phyloP scores from a whole-genome alignment of 441 rosid genomes.

The Pelargonium citronellum region DNA sequence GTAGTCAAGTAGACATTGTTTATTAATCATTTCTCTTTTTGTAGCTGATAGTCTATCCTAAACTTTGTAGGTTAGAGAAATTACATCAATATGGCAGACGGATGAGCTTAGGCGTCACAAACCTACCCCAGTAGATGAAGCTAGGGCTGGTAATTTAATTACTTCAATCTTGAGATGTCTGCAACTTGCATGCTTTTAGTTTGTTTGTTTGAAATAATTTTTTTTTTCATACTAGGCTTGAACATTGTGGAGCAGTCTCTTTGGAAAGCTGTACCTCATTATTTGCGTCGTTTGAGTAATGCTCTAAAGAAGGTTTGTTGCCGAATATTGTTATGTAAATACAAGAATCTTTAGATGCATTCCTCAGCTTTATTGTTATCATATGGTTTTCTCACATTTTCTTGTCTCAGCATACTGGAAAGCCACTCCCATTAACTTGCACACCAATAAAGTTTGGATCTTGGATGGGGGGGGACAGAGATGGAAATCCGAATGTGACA shows the following conservation, averaged over 20 bases:
- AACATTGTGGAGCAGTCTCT: conserved; percentile 95
- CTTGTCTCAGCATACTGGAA: conserved; percentile 64
- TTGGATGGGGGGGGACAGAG: conserved; percentile 99
- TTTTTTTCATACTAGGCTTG: conserved; percentile 43
- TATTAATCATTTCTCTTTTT: not conserved
- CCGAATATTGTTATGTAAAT: not conserved
- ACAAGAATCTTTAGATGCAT: no score
- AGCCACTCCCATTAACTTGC: conserved; percentile 83
- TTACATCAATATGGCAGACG: conserved; percentile 92
- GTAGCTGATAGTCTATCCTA: conserved; percentile 16
- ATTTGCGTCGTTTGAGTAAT: conserved; percentile 90
- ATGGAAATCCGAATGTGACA: conserved; percentile 95
- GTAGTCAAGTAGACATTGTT: not conserved
- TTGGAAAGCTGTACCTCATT: conserved; percentile 94
- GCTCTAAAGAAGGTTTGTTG: conserved; percentile 70
- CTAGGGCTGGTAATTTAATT: conserved; percentile 60
- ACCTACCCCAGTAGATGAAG: conserved; percentile 96
- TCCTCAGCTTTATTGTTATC: no score
- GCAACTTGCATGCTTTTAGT: conserved; percentile 1
- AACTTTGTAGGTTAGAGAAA: conserved; percentile 71
- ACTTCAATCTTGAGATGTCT: not conserved
- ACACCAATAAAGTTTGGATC: conserved; percentile 92
- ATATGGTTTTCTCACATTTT: not conserved
- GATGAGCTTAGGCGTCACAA: conserved; percentile 96
- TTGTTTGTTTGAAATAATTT: not conserved